Base-by-base conservation (phyloP, 306 rosid species). In the Vigna mungo region DNA sequence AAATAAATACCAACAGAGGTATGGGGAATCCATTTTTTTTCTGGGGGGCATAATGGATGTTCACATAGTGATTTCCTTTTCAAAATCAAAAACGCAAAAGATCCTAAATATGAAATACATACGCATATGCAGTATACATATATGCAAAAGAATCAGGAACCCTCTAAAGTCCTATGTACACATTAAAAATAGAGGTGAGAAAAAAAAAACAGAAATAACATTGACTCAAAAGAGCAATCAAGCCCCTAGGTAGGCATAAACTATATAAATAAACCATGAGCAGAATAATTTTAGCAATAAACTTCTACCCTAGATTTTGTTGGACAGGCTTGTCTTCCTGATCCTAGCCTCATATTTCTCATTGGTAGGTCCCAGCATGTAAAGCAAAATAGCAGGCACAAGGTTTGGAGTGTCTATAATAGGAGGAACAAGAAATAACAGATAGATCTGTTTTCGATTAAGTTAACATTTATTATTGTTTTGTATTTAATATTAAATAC, bases 201-300 rank as follows among this genome's bases (percentile, higher is more conserved):
- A 64, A 12, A 48, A 25, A 18, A 9, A 43, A 47, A 56, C 5
- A 44, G 15, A 44, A 44, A 12, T 73, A 34, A 12, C 20, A 67
- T 48, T 54, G 41, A 44, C 56, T 54, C 3, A 15, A 34, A 68
- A 68, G 47, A 81, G 46, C 37, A 59, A 59, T 23, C 65, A 37
- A 68, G 43, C 23, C 48, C 80, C 47, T 32, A 18, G 76, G 80
- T 6, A 73, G 60, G 47, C 49, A 46, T 34, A 73, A 74, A 21
- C 74, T 36, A 61, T 41, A 43, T 3, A 58, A 11, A 52, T 47
- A 59, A 12, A 51, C 34, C 52, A 41, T 3, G 15, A 44, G 49
- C 49, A 12, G 49, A 44, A 44, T 44, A 44, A 44, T 17, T 14
- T 23, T 16, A 41, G 52, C 39, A 54, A 72, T n/a, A 51, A 53